Base-by-base conservation (phyloP, 306 rosid genomes). In the Medicago ruthenica region DNA sequence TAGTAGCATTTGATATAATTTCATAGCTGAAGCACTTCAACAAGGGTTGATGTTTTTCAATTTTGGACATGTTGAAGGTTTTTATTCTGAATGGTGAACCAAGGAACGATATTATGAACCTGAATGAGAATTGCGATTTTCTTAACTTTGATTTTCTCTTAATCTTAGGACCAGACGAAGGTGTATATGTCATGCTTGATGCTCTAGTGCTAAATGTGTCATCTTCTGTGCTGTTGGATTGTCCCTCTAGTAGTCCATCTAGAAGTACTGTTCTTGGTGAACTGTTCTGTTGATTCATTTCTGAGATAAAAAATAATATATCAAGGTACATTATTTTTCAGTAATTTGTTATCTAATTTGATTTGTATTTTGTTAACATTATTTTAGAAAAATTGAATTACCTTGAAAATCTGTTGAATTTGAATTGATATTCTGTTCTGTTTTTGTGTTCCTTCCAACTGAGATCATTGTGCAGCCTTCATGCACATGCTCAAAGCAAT, bases 11-110 rank as follows among this genome's bases (percentile, higher is more conserved):
- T 78, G 81, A 78, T 71, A 95, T 87, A 47, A 85, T 89, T 70
- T 86, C 80, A 73, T 81, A 87, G 86, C 86, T 95, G 89, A 90
- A 92, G 88, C 97, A 95, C 74, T 85, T 89, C 40, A 95, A 74
- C 60, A 85, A 70, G 44, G 97, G 96, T 62, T 89, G 87, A 62
- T 1, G 57, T 14, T 64, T 83, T 76, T 86, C 84, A 65, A 74
- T 81, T 41, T 70, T 77, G 54, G 88, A 83, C 11, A 44, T 68
- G 47, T 67, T 75, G 11, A 36, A 47, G 41, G 66, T 78, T 70
- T 69, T 85, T 78, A 87, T 89, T 86, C 92, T 79, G 40, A 95
- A 87, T 27, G 97, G 96, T 12, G 96, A 89, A 39, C 92, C 87
- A 40, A 95, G 83, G 63, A 92, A 69, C 22, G 97, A 87, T 15